Percentiles rank a stretch among this genome's conserved stretches.
These are phyloP conservation scores for Nothophoma quercina DNA, from an alignment of 2,329 filamentous ascomycete species.

Conservation along the genomic window DNA sequence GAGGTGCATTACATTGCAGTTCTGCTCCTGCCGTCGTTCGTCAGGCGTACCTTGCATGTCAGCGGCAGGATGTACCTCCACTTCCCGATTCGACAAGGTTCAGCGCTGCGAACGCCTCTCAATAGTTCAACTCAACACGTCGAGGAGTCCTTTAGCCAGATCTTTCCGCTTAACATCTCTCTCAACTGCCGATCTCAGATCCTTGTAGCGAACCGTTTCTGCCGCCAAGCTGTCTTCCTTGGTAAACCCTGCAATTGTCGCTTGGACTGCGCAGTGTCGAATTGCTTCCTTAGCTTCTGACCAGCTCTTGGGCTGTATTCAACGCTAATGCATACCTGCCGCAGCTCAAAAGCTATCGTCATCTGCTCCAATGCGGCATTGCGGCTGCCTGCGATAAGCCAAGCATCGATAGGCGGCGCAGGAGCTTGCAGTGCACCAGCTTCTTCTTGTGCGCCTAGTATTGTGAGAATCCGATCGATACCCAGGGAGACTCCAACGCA, in stretches of 20 bases:
- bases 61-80: not conserved
- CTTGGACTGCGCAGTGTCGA: constrained; percentile 81
- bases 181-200: too few species aligned
- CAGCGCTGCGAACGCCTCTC: not conserved
- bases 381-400: constrained; percentile 91
- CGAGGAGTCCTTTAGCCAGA: too few species aligned
- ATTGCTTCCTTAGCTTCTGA: constrained; percentile 86
- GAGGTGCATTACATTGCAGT: not conserved
- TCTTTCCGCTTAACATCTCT: too few species aligned
- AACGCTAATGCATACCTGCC: constrained; percentile 88
- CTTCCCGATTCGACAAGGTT: not conserved
- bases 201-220: too few species aligned
- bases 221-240: too few species aligned
- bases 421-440: constrained; percentile 66
- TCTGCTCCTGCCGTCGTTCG: not conserved
- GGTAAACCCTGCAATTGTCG: not conserved
- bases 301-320: constrained; percentile 91
- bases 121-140: not conserved
- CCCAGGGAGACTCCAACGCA: constrained; percentile 92
- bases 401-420: constrained; percentile 83
- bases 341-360: constrained; percentile 75
- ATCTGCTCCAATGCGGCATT: constrained; percentile 86
- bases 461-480: constrained; percentile 92
- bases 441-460: constrained; percentile 73
- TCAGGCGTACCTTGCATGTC: not conserved